Evolutionary conservation across 345 rosid species (phyloP).

Genomic region (Sisymbrium irio): DNA sequence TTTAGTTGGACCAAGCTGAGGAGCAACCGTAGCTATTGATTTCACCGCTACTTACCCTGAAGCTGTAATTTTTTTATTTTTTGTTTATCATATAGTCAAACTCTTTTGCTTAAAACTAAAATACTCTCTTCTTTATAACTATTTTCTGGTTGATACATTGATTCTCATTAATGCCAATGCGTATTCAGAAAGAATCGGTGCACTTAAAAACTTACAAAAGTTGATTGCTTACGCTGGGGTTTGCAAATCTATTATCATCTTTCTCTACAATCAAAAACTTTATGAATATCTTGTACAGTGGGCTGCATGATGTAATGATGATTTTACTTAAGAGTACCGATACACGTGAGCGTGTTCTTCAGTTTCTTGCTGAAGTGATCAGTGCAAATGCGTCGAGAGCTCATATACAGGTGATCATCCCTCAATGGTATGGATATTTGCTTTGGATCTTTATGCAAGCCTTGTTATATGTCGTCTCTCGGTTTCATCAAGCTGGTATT

Average conservation of each 20-base stretch:
- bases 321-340: slow-evolving; percentile 64
- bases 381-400: slow-evolving; percentile 84
- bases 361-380: slow-evolving; percentile 95
- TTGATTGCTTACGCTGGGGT: slow-evolving; percentile 84
- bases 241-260: slow-evolving; percentile 76
- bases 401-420: slow-evolving; percentile 71
- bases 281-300: slow-evolving; percentile 68
- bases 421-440: background rate
- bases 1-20: slow-evolving; percentile 94
- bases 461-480: background rate
- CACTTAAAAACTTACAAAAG: slow-evolving; percentile 58
- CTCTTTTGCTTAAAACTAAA: background rate
- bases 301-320: slow-evolving; percentile 67
- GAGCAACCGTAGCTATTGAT: slow-evolving; percentile 79
- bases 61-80: slow-evolving; percentile 47
- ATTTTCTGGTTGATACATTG: slow-evolving; percentile 63
- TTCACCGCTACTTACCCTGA: slow-evolving; percentile 72
- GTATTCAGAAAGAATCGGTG: slow-evolving; percentile 74
- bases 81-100: background rate
- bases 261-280: slow-evolving; percentile 81
- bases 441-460: background rate
- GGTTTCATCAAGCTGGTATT: slow-evolving; percentile 5
- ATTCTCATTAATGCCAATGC: slow-evolving; percentile 76
- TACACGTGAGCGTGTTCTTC: slow-evolving; percentile 80
- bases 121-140: background rate